Evolutionary conservation across 768 basidiomycete species (phyloP).

Genomic region (Fistulinella prunicolor): DNA sequence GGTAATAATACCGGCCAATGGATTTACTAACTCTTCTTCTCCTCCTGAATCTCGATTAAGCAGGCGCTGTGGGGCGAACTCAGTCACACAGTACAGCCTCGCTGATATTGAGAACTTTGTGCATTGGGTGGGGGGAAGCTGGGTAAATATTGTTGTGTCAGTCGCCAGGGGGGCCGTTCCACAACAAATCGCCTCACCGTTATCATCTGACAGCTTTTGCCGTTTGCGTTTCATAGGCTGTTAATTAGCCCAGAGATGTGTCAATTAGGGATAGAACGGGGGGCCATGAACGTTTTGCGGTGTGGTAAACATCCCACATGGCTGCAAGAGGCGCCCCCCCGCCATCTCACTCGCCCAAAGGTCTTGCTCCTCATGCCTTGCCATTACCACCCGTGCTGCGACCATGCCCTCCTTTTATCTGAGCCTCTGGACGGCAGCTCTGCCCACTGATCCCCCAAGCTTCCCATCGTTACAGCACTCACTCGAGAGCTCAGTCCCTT

Average conservation of each 20-base stretch:
- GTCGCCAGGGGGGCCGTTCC: slow-evolving; percentile 19
- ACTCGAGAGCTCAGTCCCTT: background rate
- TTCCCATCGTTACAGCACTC: slow-evolving; percentile 6
- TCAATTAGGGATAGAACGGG: slow-evolving; percentile 24
- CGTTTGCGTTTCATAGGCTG: slow-evolving; percentile 29
- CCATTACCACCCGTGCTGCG: slow-evolving; percentile 24
- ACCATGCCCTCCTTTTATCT: slow-evolving; percentile 31
- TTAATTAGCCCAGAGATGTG: slow-evolving; percentile 29
- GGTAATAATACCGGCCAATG: slow-evolving; percentile 32
- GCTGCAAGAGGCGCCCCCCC: slow-evolving; percentile 19
- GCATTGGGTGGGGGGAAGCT: slow-evolving; percentile 7
- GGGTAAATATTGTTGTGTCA: slow-evolving; percentile 23
- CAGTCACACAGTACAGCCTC: slow-evolving; percentile 23
- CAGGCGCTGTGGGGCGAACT: slow-evolving; percentile 13
- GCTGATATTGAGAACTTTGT: slow-evolving; percentile 24
- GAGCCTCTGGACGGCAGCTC: background rate
- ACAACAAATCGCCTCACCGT: slow-evolving; percentile 17
- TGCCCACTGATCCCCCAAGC: slow-evolving; percentile 3
- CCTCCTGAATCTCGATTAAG: slow-evolving; percentile 7
- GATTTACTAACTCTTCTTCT: slow-evolving; percentile 8
- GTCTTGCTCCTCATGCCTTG: slow-evolving; percentile 28
- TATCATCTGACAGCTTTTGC: slow-evolving; percentile 21
- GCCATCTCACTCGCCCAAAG: slow-evolving; percentile 17
- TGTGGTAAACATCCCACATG: slow-evolving; percentile 25
- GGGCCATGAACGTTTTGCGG: slow-evolving; percentile 12